Conservation (phyloP, 768 basidiomycete genomes). For the Mycena rebaudengoi region DNA sequence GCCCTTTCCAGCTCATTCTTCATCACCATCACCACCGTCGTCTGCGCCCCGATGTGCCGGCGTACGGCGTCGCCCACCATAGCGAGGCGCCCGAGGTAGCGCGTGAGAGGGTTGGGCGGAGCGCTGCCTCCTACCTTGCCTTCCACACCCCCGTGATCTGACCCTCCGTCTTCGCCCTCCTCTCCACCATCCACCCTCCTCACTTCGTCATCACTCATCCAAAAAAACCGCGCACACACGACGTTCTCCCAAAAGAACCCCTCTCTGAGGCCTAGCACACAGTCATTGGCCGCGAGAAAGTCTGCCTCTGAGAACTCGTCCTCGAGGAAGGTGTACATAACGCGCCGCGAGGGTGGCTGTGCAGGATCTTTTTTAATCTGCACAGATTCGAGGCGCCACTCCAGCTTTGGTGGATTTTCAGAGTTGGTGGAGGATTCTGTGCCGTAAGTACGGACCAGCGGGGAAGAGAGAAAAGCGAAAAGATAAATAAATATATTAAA, state of each 20-base stretch:
- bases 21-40: slow-evolving; percentile 9
- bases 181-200: slow-evolving; percentile 8
- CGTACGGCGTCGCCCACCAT: slow-evolving; percentile 19
- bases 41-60: slow-evolving; percentile 14
- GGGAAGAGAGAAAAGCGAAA: too few relatives aligned
- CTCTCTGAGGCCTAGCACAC: slow-evolving; percentile 5
- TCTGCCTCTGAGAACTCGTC: slow-evolving; percentile 33
- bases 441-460: not conserved
- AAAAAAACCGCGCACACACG: slow-evolving; percentile 21
- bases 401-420: slow-evolving; percentile 12
- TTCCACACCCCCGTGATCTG: not conserved
- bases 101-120: slow-evolving; percentile 6
- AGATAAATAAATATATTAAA: too few relatives aligned
- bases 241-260: slow-evolving; percentile 26
- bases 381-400: slow-evolving; percentile 27
- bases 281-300: slow-evolving; percentile 14
- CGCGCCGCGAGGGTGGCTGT: slow-evolving; percentile 7
- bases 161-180: too few relatives aligned
- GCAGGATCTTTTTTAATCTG: slow-evolving; percentile 1
- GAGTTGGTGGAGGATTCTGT: slow-evolving; percentile 16
- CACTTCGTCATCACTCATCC: slow-evolving; percentile 23
- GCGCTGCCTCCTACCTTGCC: too few relatives aligned
- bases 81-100: slow-evolving; percentile 22
- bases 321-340: slow-evolving; percentile 33
- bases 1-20: slow-evolving; percentile 19